Percentiles rank a stretch among this genome's conserved stretches.
Evolutionary conservation across 257 asterid species (phyloP).

Genomic region (Solanum medicagineum): DNA sequence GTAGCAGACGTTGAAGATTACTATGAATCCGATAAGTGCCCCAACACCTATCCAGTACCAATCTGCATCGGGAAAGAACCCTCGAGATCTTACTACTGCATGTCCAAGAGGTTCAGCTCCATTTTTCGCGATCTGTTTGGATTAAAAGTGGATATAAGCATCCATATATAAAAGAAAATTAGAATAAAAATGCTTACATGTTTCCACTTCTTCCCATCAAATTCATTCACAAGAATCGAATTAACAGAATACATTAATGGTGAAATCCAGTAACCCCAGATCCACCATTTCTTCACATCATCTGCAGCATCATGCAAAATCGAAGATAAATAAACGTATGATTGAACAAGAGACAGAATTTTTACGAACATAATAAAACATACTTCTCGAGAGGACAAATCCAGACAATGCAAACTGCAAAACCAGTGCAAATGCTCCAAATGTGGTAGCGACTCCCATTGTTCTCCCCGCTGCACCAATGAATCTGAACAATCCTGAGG

Average conservation of each 20-base stretch:
- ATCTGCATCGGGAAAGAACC: constrained; percentile 17
- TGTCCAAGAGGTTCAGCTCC: constrained; percentile 13
- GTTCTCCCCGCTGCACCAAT: constrained; percentile 45
- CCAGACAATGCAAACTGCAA: constrained; percentile 50
- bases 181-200: constrained; percentile 10
- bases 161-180: neutral
- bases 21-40: constrained; percentile 18
- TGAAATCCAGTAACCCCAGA: constrained; percentile 70
- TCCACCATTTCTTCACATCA: constrained; percentile 60
- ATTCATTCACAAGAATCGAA: constrained; percentile 53
- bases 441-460: constrained; percentile 55
- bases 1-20: constrained; percentile 11
- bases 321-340: neutral
- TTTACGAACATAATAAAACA: neutral
- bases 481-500: constrained; percentile 42
- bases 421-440: constrained; percentile 40
- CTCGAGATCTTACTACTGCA: constrained; percentile 10
- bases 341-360: neutral
- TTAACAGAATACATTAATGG: constrained; percentile 59
- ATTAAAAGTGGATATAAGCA: neutral
- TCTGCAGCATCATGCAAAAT: constrained; percentile 14
- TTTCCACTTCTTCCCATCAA: constrained; percentile 52
- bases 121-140: neutral
- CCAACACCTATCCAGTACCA: constrained; percentile 39
- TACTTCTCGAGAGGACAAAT: constrained; percentile 57